A percentile compares a stretch with the other conserved stretches of the same genome.
These are phyloP conservation scores for Entomortierella chlamydospora DNA, from an alignment of 192 early-diverging fungal species.

Conservation along the genomic window DNA sequence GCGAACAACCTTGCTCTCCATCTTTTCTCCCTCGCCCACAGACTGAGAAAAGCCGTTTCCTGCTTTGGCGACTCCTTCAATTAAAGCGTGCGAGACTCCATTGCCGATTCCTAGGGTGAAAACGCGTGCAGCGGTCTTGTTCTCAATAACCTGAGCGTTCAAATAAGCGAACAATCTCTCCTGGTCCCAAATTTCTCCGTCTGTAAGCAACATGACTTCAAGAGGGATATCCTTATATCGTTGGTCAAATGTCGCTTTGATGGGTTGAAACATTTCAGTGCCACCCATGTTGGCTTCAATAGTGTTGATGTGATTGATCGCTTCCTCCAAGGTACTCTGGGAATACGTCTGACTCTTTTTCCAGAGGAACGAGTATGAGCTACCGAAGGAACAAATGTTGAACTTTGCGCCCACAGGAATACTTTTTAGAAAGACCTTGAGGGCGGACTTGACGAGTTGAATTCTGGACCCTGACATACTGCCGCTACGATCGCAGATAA, in stretches of 20 bases:
- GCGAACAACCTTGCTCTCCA: slow-evolving; percentile 64
- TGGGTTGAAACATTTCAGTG: slow-evolving; percentile 56
- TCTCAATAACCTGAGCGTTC: slow-evolving; percentile 7
- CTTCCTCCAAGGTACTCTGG: slow-evolving; percentile 43
- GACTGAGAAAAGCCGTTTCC: slow-evolving; percentile 62
- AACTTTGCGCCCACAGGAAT: slow-evolving; percentile 58
- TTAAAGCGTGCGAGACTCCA: slow-evolving; percentile 61
- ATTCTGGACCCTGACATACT: slow-evolving; percentile 63
- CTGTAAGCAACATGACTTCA: slow-evolving; percentile 56
- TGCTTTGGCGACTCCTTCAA: slow-evolving; percentile 60
- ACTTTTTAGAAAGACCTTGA: slow-evolving; percentile 61
- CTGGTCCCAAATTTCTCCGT: slow-evolving; percentile 62
- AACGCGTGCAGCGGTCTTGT: slow-evolving; percentile 40
- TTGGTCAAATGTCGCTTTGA: slow-evolving; percentile 45
- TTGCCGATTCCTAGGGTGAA: slow-evolving; percentile 64
- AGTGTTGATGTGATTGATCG: slow-evolving; percentile 28
- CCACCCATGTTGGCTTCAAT: slow-evolving; percentile 61
- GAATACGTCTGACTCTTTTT: slow-evolving; percentile 46
- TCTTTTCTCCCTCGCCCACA: slow-evolving; percentile 58
- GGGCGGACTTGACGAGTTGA: slow-evolving; percentile 45
- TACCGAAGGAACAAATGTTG: slow-evolving; percentile 65
- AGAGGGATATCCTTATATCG: slow-evolving; percentile 53
- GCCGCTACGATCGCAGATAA: slow-evolving; percentile 54
- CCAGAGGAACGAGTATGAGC: slow-evolving; percentile 49
- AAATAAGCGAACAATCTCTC: slow-evolving; percentile 49